These are phyloP conservation scores for Pleodorina starrii DNA, from an alignment of 139 green algal genomes.

Conservation along the genomic window DNA sequence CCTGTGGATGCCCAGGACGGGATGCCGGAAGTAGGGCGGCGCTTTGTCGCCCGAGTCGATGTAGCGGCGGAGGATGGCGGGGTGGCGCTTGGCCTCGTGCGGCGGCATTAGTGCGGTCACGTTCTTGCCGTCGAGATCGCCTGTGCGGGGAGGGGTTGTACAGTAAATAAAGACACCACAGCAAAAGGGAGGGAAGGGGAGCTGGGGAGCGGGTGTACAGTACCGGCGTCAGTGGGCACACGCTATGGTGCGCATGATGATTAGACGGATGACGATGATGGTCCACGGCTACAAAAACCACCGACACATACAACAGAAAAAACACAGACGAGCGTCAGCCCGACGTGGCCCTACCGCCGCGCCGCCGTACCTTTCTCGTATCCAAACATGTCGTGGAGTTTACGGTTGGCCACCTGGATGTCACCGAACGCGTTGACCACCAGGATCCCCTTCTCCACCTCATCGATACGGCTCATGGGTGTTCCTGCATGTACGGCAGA, in stretches of 20 bases:
- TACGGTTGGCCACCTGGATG: constrained; percentile 34
- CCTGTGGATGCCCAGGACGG: constrained; percentile 35
- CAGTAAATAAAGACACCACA: neutral
- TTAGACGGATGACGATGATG: too few relatives aligned
- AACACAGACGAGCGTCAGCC: too few relatives aligned
- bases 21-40: constrained; percentile 31
- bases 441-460: constrained; percentile 30
- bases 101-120: constrained; percentile 14
- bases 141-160: neutral
- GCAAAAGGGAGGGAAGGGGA: too few relatives aligned
- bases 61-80: constrained; percentile 20
- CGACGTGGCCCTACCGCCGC: too few relatives aligned
- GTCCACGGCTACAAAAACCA: too few relatives aligned
- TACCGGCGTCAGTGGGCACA: too few relatives aligned
- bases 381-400: constrained; percentile 32
- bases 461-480: constrained; percentile 35
- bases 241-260: too few relatives aligned
- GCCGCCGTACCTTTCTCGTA: constrained; percentile 31
- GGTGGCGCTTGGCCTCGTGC: constrained; percentile 42
- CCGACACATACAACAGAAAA: too few relatives aligned
- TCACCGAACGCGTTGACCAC: constrained; percentile 35
- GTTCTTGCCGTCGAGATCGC: constrained; percentile 46
- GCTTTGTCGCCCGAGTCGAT: constrained; percentile 41
- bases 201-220: too few relatives aligned
- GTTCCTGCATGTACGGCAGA: constrained; percentile 20